These are phyloP conservation scores for Prunus mira DNA, from an alignment of 306 rosid species.

Conservation along the genomic window DNA sequence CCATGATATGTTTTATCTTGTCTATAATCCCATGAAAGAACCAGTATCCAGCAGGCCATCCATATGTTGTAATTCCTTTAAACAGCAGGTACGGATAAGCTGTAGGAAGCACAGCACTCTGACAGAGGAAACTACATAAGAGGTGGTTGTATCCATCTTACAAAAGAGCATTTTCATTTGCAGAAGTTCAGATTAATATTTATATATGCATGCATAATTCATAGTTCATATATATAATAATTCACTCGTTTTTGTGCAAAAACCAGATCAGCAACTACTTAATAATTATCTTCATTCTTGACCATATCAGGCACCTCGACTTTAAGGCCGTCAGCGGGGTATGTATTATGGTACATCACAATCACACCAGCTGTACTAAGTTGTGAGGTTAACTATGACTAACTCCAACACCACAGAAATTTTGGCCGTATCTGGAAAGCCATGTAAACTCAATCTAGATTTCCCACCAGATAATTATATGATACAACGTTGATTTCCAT, in stretches of 20 bases:
- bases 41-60: conserved; percentile 38
- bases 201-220: not conserved
- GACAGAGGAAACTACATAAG: conserved; percentile 15
- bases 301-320: no score
- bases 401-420: no score
- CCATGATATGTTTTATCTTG: conserved; percentile 26
- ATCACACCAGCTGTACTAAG: no score
- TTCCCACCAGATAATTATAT: not conserved
- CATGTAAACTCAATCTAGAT: not conserved
- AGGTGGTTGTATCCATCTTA: not conserved
- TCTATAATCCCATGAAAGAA: conserved; percentile 37
- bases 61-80: conserved; percentile 36
- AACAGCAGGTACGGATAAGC: conserved; percentile 34
- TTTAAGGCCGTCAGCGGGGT: no score
- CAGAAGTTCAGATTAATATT: not conserved
- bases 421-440: not conserved
- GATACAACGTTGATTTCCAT: not conserved
- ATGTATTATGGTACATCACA: no score
- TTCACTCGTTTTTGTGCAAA: not conserved
- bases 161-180: not conserved
- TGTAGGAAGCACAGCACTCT: conserved; percentile 39
- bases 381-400: no score
- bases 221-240: not conserved
- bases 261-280: not conserved
- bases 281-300: no score